phyloP scores from a whole-genome alignment of 2,329 filamentous ascomycete species.

The Aspergillus transmontanensis region DNA sequence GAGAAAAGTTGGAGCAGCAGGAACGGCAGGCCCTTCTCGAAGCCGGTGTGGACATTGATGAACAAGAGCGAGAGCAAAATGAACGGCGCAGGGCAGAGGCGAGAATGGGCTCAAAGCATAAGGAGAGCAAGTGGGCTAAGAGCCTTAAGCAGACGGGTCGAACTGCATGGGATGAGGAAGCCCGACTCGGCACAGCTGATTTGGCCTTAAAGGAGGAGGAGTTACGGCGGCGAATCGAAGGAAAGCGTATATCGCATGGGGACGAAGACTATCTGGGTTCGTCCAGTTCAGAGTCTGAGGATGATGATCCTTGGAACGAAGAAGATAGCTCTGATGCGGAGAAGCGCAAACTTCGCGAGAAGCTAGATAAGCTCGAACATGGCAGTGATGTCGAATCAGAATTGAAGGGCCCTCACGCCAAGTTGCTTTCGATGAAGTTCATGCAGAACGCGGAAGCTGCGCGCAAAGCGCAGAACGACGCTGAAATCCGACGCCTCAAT shows the following conservation, averaged over 20 bases:
- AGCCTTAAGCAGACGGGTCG: conserved; percentile 75
- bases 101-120: conserved; percentile 81
- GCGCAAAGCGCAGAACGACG: conserved; percentile 78
- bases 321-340: conserved; percentile 47
- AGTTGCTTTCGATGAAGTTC: conserved; percentile 83
- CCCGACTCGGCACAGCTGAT: conserved; percentile 73
- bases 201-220: conserved; percentile 84
- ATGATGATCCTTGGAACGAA: conserved; percentile 61
- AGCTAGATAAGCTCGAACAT: conserved; percentile 53
- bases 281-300: conserved; percentile 65
- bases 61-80: conserved; percentile 65
- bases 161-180: conserved; percentile 86
- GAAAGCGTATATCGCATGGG: conserved; percentile 65
- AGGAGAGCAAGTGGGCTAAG: conserved; percentile 92
- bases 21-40: conserved; percentile 62
- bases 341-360: conserved; percentile 40
- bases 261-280: conserved; percentile 55
- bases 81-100: conserved; percentile 80
- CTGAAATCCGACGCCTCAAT: conserved; percentile 69
- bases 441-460: conserved; percentile 87
- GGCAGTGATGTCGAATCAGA: conserved; percentile 45
- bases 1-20: conserved; percentile 60
- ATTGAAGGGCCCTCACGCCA: conserved; percentile 57
- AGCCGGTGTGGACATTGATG: conserved; percentile 62
- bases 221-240: conserved; percentile 75